Evolutionary conservation across 768 basidiomycete genomes (phyloP).

Genomic region (Cystobasidiopsis lactophilus): DNA sequence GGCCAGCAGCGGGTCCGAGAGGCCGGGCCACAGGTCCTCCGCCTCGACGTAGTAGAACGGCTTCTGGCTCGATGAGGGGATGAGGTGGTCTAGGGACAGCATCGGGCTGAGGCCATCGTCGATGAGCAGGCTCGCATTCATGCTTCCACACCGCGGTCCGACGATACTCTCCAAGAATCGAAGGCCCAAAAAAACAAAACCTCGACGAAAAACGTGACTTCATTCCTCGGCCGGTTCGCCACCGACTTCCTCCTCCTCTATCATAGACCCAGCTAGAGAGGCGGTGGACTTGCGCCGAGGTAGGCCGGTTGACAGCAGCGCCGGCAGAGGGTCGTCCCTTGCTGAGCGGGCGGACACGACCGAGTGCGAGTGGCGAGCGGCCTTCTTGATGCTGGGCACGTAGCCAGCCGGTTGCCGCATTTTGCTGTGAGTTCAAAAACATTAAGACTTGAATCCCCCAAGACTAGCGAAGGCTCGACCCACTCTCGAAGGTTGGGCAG

Average conservation of each 20-base stretch:
- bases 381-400: conserved; percentile 9
- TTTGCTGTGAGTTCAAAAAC: conserved; percentile 9
- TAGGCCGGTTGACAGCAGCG: too few relatives aligned
- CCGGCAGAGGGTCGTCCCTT: too few relatives aligned
- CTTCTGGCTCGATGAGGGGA: conserved; percentile 9
- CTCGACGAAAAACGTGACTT: neutral
- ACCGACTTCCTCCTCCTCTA: too few relatives aligned
- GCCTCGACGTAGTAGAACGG: conserved; percentile 28
- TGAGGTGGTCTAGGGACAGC: conserved; percentile 1
- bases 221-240: neutral
- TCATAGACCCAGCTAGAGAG: too few relatives aligned
- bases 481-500: conserved; percentile 19
- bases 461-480: neutral
- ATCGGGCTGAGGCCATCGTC: neutral
- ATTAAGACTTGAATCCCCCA: neutral
- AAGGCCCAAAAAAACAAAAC: neutral
- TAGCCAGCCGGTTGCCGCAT: conserved; percentile 17
- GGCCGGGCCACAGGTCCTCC: conserved; percentile 28
- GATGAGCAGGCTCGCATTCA: neutral
- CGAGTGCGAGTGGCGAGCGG: neutral
- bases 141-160: too few relatives aligned
- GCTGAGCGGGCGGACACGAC: neutral
- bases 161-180: neutral
- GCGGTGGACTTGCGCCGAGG: too few relatives aligned
- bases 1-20: conserved; percentile 51